Evolutionary conservation across 2,329 filamentous ascomycete genomes (phyloP).

Genomic region (Diaporthe eres): DNA sequence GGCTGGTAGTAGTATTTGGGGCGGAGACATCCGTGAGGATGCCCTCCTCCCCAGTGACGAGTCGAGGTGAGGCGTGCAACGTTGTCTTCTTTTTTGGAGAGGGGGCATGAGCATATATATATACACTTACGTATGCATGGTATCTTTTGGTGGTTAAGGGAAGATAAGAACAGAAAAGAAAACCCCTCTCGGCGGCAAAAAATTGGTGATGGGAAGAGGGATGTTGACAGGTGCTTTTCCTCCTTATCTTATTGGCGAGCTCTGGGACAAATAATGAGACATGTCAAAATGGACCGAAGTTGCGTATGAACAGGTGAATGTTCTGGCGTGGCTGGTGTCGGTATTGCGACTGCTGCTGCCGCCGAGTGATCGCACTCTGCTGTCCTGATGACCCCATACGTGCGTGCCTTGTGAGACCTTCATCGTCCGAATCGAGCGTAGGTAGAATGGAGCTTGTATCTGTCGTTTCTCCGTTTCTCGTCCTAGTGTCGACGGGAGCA

Average conservation of each 20-base stretch:
- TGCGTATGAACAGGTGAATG: not conserved
- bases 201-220: not conserved
- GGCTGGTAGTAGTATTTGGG: slow-evolving; percentile 15
- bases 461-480: not conserved
- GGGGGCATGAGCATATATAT: not conserved
- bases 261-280: slow-evolving; percentile 20
- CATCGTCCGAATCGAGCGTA: not conserved
- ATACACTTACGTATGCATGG: slow-evolving; percentile 12
- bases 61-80: not conserved
- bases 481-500: not conserved
- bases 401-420: not conserved
- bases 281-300: not conserved
- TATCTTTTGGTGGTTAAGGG: not conserved
- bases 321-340: not conserved
- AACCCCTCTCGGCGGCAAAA: slow-evolving; percentile 7
- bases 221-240: not conserved
- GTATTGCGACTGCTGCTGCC: not conserved
- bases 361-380: not conserved
- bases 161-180: slow-evolving; percentile 7
- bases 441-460: not conserved
- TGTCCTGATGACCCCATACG: not conserved
- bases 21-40: not conserved
- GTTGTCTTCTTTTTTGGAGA: not conserved
- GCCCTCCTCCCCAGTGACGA: not conserved
- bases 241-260: slow-evolving; percentile 5